A percentile compares a stretch with the other conserved stretches of the same genome.
phyloP scores from a whole-genome alignment of 495 filamentous ascomycete genomes.

The Aspergillus ellipticus region DNA sequence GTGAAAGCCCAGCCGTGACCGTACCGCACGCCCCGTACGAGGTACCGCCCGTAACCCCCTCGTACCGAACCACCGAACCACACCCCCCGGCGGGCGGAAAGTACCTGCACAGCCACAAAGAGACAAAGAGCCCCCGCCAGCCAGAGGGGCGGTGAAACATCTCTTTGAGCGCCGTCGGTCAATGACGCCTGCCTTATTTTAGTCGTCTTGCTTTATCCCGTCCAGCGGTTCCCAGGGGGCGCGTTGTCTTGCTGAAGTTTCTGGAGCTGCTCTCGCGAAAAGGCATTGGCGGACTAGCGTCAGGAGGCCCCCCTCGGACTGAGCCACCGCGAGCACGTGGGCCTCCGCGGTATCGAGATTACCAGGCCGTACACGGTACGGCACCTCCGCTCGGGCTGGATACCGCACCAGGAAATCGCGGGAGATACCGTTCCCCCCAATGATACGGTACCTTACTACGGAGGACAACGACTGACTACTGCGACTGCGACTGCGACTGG shows the following conservation, averaged over 20 bases:
- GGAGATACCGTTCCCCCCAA: background rate
- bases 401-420: background rate
- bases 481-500: background rate
- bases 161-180: too few relatives aligned
- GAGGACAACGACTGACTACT: too few relatives aligned
- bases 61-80: background rate
- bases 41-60: background rate
- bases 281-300: too few relatives aligned
- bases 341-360: background rate
- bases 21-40: background rate
- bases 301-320: background rate
- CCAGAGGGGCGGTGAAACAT: too few relatives aligned
- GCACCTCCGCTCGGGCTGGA: too few relatives aligned
- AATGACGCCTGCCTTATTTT: too few relatives aligned
- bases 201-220: too few relatives aligned
- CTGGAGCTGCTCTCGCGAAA: too few relatives aligned
- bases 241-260: too few relatives aligned
- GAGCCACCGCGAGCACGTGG: background rate
- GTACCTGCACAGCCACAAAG: conserved; percentile 7
- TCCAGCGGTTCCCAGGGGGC: too few relatives aligned
- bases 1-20: conserved; percentile 8
- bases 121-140: background rate
- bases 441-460: background rate
- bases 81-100: background rate
- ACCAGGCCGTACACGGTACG: background rate